A percentile compares a stretch with the other conserved stretches of the same genome.
These are phyloP conservation scores for Nannochloropsis granulata DNA, from an alignment of 108 stramenopile genomes.

Conservation along the genomic window DNA sequence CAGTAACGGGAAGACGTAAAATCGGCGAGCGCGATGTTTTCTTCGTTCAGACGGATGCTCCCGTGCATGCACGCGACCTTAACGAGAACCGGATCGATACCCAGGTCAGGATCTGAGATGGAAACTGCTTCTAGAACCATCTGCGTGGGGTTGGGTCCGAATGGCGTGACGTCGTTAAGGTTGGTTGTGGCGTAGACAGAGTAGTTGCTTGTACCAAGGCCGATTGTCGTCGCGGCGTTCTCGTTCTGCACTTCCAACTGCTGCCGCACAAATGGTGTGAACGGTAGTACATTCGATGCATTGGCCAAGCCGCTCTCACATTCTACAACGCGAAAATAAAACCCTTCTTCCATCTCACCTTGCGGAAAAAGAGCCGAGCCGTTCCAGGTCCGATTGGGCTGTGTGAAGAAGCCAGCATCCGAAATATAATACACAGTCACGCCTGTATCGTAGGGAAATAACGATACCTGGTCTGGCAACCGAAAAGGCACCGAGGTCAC, in stretches of 20 bases:
- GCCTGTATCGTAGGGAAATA: background rate
- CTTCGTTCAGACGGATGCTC: background rate
- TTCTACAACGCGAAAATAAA: background rate
- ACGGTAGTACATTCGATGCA: background rate
- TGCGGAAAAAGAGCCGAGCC: background rate
- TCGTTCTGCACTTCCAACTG: background rate
- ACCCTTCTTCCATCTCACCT: background rate
- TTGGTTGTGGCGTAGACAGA: background rate
- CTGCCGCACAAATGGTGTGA: background rate
- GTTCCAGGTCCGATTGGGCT: background rate
- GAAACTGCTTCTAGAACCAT: background rate
- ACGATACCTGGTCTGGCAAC: background rate
- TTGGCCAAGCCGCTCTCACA: background rate
- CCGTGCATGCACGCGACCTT: background rate
- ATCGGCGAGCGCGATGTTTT: background rate
- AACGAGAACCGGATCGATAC: background rate
- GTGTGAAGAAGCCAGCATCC: background rate
- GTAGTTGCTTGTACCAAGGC: background rate
- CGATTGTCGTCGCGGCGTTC: background rate
- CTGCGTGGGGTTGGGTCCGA: background rate
- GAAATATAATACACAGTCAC: background rate
- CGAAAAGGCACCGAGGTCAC: background rate
- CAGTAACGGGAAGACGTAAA: background rate
- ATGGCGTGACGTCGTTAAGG: background rate
- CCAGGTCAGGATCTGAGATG: background rate